Base-by-base conservation (phyloP, 2,329 filamentous ascomycete species). In the Fulvia fulva region DNA sequence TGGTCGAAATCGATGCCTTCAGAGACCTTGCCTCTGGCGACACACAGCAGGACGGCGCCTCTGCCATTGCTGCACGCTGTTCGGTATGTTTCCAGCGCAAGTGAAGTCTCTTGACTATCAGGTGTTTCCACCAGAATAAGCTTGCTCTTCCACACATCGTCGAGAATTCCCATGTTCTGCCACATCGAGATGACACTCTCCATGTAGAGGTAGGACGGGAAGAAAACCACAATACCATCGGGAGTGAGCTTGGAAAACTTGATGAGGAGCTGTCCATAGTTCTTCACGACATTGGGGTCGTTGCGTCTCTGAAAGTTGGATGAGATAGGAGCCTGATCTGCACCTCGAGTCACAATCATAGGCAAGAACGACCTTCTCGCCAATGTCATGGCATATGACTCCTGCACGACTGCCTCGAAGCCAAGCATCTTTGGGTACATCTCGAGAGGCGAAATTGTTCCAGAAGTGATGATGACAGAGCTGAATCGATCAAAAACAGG, bases 371-470 rank as follows among this genome's bases (percentile, higher is more conserved):
- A 96, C 57, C 89, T 84, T 45, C 95, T 84, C 1, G 93, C 93
- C 5, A 99, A 83, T 0, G 94, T 97, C 91, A 99, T 99, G 63
- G 86, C 87, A 76, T 99, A 99, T 0, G 95, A 99, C 74, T 99
- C 92, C 71, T 97, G 92, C 2, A 97, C 88, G 0, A 97, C 91
- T 1, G 92, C 91, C 9, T 83, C 82, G 76, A 99, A 99, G 54
- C 91, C 89, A 25, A 99, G 86, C 92, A 99, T 99, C 71, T 96
- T 97, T 0, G 94, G 95, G 70, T 99, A 99, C 89, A 99, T 99
- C 72, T 99, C 95, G 3, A 99, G 77, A 0, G 94, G 94, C 1
- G 94, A 97, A 61, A 99, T 91, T 1, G 94, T 99, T 63, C 94
- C 94, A 0, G 94, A 97, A 0, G 94, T 99, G 72, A 99, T 97